Evolutionary conservation across 805 yeast species (phyloP).

Genomic region (Metschnikowia chrysomelidarum): DNA sequence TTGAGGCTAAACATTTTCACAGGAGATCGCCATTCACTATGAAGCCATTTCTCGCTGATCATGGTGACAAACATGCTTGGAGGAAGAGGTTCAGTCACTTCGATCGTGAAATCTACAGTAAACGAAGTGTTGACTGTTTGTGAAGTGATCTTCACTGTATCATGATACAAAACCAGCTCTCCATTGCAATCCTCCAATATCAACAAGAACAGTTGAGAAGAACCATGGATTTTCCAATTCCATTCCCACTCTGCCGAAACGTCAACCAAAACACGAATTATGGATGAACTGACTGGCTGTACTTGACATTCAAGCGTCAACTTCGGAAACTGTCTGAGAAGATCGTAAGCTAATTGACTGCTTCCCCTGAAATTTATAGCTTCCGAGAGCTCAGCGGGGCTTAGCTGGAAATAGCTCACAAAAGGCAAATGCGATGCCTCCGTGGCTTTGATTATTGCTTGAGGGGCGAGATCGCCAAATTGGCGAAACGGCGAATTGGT

Average conservation of each 20-base stretch:
- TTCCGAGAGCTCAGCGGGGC: conserved; percentile 76
- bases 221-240: conserved; percentile 65
- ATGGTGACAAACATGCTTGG: conserved; percentile 75
- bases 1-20: conserved; percentile 50
- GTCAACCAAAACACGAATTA: conserved; percentile 65
- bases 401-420: conserved; percentile 67
- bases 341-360: conserved; percentile 58
- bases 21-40: conserved; percentile 63
- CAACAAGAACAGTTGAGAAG: conserved; percentile 62
- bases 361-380: conserved; percentile 70
- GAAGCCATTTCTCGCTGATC: conserved; percentile 83
- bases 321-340: conserved; percentile 72
- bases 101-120: conserved; percentile 62
- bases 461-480: conserved; percentile 63
- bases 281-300: conserved; percentile 75
- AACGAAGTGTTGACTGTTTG: conserved; percentile 53
- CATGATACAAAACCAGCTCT: conserved; percentile 62
- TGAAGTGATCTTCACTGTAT: conserved; percentile 50
- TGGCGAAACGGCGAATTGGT: conserved; percentile 86
- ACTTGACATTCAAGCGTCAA: conserved; percentile 55
- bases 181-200: conserved; percentile 85
- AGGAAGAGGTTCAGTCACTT: conserved; percentile 35
- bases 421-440: conserved; percentile 86
- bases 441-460: conserved; percentile 64
- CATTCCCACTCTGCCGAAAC: conserved; percentile 75